Evolutionary conservation across 768 basidiomycete genomes (phyloP), one percentile per base, ranked within the genome.

Genomic region (Agaricus blazei): DNA sequence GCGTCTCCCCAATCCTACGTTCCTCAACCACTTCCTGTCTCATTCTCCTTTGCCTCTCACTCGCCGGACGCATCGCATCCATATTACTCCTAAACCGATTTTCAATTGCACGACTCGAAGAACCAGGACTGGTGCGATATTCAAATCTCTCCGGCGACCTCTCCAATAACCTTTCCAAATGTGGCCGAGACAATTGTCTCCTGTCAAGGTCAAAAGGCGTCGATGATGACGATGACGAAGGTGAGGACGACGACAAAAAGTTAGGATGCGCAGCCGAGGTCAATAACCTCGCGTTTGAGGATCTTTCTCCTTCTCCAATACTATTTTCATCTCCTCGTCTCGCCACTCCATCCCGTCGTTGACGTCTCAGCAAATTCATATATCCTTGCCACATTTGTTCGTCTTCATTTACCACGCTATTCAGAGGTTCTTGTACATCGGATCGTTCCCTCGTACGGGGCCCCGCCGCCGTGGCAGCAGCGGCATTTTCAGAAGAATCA

Each of bases 401-500:
- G 11, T 34, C 11, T 34, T 34, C 34, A 34, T 6, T 19, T 3
- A 41, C 29, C 9, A 28, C 7, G 3, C 29, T 1, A 12, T 45
- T 36, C 45, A 48, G 11, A 8, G 51, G 45, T 19, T 52, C 51
- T 19, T 52, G 50, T 3, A 51, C 56, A 45, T 56, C 48, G 9
- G 27, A 51, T 46, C 47, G 46, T 43, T 48, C 50, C 41, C 43
- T 47, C 6, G 54, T 9, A 23, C 50, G 45, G 6, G 28, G 5
- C 9, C 27, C 27, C 34, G 26, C 29, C 5, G 31, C 27, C 29
- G 8, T 23, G 14, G 15, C 27, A 11, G 28, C 31, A 40, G 9
- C 24, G 28, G 31, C 36, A 49, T 48, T 57, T 26, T 66, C 64
- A 29, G 70, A 71, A 59, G 75, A 52, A 27, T 66, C 55, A 6